A percentile compares a stretch with the other conserved stretches of the same genome.
Conservation (phyloP, 2,329 filamentous ascomycete genomes). For the Orbilia oligospora region DNA sequence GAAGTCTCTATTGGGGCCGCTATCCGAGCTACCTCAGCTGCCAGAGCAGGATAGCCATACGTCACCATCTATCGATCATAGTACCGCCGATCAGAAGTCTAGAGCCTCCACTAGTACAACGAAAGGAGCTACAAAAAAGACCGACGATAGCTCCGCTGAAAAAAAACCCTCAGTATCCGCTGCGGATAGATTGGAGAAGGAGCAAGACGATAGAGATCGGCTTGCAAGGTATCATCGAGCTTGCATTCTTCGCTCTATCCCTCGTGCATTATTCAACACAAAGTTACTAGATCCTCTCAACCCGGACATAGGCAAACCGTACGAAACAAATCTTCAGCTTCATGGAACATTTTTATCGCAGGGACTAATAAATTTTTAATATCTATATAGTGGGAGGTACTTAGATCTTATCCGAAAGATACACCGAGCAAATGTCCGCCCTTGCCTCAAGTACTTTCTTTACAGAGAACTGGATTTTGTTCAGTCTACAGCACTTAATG, state of each 20-base stretch:
- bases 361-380: neutral
- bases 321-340: neutral
- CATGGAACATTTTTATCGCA: neutral
- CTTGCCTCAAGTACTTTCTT: neutral
- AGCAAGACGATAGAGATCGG: neutral
- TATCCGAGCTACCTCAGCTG: too few species aligned
- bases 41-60: too few species aligned
- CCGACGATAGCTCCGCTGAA: neutral
- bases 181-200: neutral
- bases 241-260: neutral
- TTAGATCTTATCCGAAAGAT: neutral
- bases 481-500: conserved; percentile 5
- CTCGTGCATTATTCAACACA: neutral
- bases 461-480: conserved; percentile 3
- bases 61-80: too few species aligned
- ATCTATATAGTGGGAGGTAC: conserved; percentile 22
- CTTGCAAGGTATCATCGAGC: neutral
- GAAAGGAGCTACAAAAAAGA: neutral
- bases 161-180: neutral
- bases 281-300: neutral
- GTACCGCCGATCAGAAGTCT: too few species aligned
- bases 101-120: too few species aligned
- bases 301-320: conserved; percentile 5
- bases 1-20: neutral
- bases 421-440: neutral